These are phyloP conservation scores for Diaporthe humulicola DNA, from an alignment of 2,329 filamentous ascomycete species.

Conservation along the genomic window DNA sequence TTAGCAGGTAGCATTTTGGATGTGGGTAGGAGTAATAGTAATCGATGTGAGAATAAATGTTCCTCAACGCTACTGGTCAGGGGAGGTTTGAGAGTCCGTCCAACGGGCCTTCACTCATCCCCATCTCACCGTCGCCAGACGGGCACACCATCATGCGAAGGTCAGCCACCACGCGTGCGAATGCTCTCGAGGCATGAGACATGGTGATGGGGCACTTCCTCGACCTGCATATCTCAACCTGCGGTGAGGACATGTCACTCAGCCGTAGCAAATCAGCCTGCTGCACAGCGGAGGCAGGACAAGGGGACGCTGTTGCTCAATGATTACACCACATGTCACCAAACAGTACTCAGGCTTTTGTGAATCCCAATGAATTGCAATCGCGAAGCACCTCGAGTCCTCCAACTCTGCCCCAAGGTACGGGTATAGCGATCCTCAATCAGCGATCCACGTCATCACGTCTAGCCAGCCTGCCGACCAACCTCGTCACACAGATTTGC, in stretches of 20 bases:
- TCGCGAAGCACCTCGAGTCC: slow-evolving; percentile 65
- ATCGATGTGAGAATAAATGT: background rate
- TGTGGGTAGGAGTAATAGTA: background rate
- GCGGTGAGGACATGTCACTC: background rate
- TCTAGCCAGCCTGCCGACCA: slow-evolving; percentile 48
- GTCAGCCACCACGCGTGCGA: no score
- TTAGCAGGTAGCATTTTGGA: background rate
- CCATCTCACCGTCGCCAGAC: background rate
- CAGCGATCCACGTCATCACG: slow-evolving; percentile 74
- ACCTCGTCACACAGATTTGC: slow-evolving; percentile 28
- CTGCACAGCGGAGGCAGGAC: background rate
- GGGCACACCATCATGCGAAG: background rate
- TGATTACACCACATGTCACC: slow-evolving; percentile 24
- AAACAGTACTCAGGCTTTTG: slow-evolving; percentile 46
- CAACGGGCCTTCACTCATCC: background rate
- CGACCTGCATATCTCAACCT: background rate
- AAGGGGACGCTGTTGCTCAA: background rate
- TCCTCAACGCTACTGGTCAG: background rate
- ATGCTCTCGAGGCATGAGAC: slow-evolving; percentile 3
- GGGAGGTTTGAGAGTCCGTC: background rate
- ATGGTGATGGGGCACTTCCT: background rate
- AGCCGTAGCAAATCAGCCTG: background rate
- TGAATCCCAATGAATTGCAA: slow-evolving; percentile 69
- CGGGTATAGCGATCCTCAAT: slow-evolving; percentile 72
- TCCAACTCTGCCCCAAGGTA: slow-evolving; percentile 63